phyloP scores from a whole-genome alignment of 495 filamentous ascomycete species.

The Pseudoneurospora amorphoporcata region DNA sequence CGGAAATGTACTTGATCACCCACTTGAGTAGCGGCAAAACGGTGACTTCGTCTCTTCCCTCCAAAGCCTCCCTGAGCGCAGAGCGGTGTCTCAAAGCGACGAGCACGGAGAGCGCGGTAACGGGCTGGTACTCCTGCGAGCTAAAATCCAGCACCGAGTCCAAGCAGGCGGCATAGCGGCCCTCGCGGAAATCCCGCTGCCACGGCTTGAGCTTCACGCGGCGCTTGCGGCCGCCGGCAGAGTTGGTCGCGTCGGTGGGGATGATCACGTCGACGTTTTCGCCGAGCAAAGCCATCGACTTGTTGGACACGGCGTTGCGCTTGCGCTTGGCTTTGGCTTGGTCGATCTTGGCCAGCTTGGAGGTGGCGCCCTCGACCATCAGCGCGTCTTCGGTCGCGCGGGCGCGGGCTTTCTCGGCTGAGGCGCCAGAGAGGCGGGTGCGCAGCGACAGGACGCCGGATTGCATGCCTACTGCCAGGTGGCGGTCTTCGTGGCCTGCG shows the following conservation, averaged over 20 bases:
- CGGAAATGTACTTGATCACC: slow-evolving; percentile 64
- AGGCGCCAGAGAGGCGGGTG: slow-evolving; percentile 73
- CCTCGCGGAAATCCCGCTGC: slow-evolving; percentile 72
- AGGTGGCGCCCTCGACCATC: slow-evolving; percentile 61
- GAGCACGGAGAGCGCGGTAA: slow-evolving; percentile 62
- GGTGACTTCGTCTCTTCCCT: slow-evolving; percentile 69
- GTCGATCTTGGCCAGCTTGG: slow-evolving; percentile 51
- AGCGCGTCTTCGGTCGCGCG: slow-evolving; percentile 80
- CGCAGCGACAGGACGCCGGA: slow-evolving; percentile 80
- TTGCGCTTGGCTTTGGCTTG: slow-evolving; percentile 57
- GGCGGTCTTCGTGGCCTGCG: slow-evolving; percentile 65
- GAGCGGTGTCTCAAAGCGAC: slow-evolving; percentile 79
- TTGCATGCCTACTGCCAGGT: slow-evolving; percentile 88
- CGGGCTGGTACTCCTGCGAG: slow-evolving; percentile 39
- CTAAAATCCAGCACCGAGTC: slow-evolving; percentile 57
- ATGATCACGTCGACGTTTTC: slow-evolving; percentile 84
- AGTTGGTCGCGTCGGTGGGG: slow-evolving; percentile 12
- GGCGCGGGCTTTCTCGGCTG: slow-evolving; percentile 67
- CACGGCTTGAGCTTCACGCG: slow-evolving; percentile 57
- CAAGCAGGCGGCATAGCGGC: slow-evolving; percentile 63
- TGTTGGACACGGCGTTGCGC: slow-evolving; percentile 56
- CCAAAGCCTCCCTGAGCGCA: slow-evolving; percentile 70
- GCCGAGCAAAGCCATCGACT: slow-evolving; percentile 73
- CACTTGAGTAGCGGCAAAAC: slow-evolving; percentile 77
- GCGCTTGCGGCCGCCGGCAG: slow-evolving; percentile 36